These are phyloP conservation scores for Termitomyces sp. DNA, from an alignment of 768 basidiomycete genomes.

Conservation along the genomic window DNA sequence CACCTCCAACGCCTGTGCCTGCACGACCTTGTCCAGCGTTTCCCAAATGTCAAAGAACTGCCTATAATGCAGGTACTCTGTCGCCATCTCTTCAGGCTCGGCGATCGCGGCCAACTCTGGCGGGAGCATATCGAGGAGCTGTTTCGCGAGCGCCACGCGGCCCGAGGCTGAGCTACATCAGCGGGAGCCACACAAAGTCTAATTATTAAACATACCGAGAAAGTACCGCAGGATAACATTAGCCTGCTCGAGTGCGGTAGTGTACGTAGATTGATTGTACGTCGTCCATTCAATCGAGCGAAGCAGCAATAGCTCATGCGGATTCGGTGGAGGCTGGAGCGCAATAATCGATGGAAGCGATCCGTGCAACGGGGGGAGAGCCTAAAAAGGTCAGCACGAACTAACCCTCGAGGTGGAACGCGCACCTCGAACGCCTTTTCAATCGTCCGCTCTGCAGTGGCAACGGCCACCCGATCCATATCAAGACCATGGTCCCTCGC, in stretches of 20 bases:
- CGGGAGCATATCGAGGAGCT: constrained; percentile 58
- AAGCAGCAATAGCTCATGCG: constrained; percentile 62
- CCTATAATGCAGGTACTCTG: constrained; percentile 75
- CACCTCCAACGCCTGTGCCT: constrained; percentile 54
- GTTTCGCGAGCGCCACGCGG: constrained; percentile 63
- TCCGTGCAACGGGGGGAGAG: constrained; percentile 50
- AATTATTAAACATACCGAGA: constrained; percentile 69
- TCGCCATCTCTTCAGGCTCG: constrained; percentile 69
- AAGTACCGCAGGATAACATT: constrained; percentile 89
- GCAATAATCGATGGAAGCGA: constrained; percentile 59
- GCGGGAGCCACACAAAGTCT: too few species aligned
- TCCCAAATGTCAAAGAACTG: constrained; percentile 81
- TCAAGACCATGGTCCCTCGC: constrained; percentile 86
- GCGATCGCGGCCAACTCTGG: constrained; percentile 54
- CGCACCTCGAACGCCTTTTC: constrained; percentile 64
- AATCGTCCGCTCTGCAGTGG: constrained; percentile 75
- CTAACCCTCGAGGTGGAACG: too few species aligned
- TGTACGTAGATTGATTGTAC: constrained; percentile 67
- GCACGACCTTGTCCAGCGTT: constrained; percentile 54
- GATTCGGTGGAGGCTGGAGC: constrained; percentile 51
- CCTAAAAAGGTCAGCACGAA: too few species aligned
- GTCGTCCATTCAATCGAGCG: constrained; percentile 95
- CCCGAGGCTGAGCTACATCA: constrained; percentile 54
- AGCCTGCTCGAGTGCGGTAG: constrained; percentile 78
- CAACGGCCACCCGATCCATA: constrained; percentile 71